Percentiles rank a stretch among this genome's conserved stretches.
Evolutionary conservation across 2,329 filamentous ascomycete species (phyloP).

Genomic region (Fusarium armeniacum): DNA sequence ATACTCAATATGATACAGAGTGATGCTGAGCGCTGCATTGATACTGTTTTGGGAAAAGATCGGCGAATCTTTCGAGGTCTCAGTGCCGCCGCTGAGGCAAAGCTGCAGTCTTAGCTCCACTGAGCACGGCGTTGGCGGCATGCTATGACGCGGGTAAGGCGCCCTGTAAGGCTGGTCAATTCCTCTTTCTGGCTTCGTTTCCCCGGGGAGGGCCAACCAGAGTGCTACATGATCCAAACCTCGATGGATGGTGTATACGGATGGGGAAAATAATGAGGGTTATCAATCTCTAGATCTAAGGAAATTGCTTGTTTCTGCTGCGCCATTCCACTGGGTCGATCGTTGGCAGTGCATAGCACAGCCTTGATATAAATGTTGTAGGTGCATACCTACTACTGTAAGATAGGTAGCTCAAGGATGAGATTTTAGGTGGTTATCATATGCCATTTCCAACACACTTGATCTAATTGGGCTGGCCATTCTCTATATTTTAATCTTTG

Average conservation of each 20-base stretch:
- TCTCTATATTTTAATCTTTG: not conserved
- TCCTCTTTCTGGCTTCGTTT: not conserved
- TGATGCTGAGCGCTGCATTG: constrained; percentile 13
- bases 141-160: constrained; percentile 8
- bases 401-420: not conserved
- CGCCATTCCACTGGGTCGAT: not conserved
- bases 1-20: not conserved
- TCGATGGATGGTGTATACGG: not conserved
- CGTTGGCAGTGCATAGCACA: not conserved
- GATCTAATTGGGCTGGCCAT: not conserved
- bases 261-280: not conserved
- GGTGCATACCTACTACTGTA: not conserved
- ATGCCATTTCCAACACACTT: not conserved
- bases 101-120: constrained; percentile 8
- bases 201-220: not conserved
- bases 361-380: not conserved
- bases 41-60: constrained; percentile 15
- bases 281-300: constrained; percentile 1
- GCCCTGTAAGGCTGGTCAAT: constrained; percentile 22
- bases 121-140: constrained; percentile 12
- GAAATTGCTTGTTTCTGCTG: not conserved
- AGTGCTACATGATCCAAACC: not conserved
- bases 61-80: not conserved
- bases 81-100: constrained; percentile 24
- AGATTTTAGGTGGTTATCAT: not conserved